Evolutionary conservation across 129 eudicot species (phyloP).

Genomic region (Gnaphalium uliginosum): DNA sequence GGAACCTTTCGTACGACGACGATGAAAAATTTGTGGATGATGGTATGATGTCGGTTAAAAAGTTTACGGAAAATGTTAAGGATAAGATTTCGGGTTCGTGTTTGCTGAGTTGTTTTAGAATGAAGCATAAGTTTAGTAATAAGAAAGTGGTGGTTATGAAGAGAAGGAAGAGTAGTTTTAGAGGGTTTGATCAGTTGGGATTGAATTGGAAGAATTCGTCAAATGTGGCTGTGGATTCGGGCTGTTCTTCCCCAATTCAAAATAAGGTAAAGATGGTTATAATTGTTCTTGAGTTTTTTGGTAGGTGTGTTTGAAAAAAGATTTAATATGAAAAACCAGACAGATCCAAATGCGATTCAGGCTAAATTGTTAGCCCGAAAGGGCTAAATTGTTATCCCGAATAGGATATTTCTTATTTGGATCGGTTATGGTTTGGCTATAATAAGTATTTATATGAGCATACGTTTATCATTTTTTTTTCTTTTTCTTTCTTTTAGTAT

Average conservation of each 20-base stretch:
- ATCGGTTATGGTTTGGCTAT: neutral
- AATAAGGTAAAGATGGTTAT: conserved; percentile 36
- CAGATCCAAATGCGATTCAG: neutral
- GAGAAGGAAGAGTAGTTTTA: conserved; percentile 26
- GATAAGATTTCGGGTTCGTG: conserved; percentile 37
- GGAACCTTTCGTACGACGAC: conserved; percentile 45
- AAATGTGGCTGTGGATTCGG: neutral
- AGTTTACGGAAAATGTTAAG: conserved; percentile 33
- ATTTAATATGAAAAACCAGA: neutral
- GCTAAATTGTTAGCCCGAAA: neutral
- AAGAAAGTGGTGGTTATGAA: conserved; percentile 30
- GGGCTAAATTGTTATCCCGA: neutral
- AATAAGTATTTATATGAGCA: no score
- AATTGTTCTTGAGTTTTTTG: neutral
- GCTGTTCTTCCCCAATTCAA: conserved; percentile 38
- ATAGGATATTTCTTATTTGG: neutral
- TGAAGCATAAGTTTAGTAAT: conserved; percentile 27
- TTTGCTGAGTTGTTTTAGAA: conserved; percentile 35
- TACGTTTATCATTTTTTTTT: no score
- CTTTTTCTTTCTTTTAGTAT: no score
- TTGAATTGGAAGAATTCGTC: conserved; percentile 15
- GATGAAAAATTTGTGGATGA: conserved; percentile 13
- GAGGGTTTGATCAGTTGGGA: conserved; percentile 36
- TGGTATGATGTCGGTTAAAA: conserved; percentile 26
- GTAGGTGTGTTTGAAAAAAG: neutral